phyloP scores from a whole-genome alignment of 2,329 filamentous ascomycete species.

The Magnaporthiopsis rhizophila region DNA sequence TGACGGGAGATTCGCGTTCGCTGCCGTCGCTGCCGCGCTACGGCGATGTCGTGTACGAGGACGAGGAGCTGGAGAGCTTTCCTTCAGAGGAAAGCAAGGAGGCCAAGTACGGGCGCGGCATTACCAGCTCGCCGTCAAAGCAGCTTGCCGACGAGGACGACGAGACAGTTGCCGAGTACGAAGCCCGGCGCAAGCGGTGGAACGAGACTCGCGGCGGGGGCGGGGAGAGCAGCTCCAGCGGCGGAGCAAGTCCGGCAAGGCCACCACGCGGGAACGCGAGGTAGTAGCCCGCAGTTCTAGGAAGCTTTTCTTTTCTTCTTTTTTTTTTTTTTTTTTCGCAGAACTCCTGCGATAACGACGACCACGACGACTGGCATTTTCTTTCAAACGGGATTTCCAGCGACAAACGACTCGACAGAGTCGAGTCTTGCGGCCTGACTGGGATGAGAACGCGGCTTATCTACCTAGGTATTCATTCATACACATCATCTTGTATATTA shows the following conservation, averaged over 20 bases:
- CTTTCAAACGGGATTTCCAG: not conserved
- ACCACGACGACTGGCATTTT: not conserved
- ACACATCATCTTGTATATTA: not conserved
- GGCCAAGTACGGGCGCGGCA: constrained; percentile 32
- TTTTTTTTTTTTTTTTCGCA: constrained; percentile 14
- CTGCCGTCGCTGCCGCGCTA: constrained; percentile 27
- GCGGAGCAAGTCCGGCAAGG: constrained; percentile 2
- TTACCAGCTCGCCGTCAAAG: constrained; percentile 29
- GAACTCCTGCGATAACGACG: not conserved
- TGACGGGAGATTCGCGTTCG: constrained; percentile 57
- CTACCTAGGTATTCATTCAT: not conserved
- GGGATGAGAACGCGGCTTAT: not conserved
- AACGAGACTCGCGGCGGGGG: constrained; percentile 16
- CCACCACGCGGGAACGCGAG: not conserved
- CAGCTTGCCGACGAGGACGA: constrained; percentile 15
- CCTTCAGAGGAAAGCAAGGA: constrained; percentile 21
- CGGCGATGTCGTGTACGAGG: constrained; percentile 27
- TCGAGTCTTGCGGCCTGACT: no score
- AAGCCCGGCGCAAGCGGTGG: constrained; percentile 19
- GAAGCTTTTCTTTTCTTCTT: constrained; percentile 17
- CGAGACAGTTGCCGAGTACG: constrained; percentile 15
- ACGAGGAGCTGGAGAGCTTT: constrained; percentile 15
- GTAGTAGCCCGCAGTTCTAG: constrained; percentile 10
- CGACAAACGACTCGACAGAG: no score
- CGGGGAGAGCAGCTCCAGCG: constrained; percentile 4